Evolutionary conservation across 192 early-diverging fungal species (phyloP).

Genomic region (Umbelopsis isabellina): DNA sequence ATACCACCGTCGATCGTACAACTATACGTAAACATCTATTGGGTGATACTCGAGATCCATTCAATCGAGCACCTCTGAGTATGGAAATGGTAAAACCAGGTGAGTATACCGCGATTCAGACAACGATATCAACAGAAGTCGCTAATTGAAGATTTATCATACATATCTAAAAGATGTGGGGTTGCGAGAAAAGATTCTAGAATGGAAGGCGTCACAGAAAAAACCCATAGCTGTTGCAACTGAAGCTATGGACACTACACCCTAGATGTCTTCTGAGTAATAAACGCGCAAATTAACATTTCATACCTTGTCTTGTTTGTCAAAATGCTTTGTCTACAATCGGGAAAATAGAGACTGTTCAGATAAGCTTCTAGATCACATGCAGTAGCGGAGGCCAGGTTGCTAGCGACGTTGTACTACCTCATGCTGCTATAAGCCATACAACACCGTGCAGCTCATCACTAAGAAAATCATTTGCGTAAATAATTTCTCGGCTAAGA

Average conservation of each 20-base stretch:
- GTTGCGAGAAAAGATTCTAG: constrained; percentile 26
- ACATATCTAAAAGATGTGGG: constrained; percentile 15
- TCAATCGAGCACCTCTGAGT: constrained; percentile 86
- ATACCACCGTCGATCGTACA: constrained; percentile 79
- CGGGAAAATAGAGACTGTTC: too few species aligned
- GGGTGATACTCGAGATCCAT: constrained; percentile 89
- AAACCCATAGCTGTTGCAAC: not conserved
- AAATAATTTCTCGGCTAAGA: too few species aligned
- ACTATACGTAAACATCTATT: constrained; percentile 90
- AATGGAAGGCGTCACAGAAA: constrained; percentile 37
- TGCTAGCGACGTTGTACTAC: too few species aligned
- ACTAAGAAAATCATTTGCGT: too few species aligned
- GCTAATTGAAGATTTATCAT: not conserved
- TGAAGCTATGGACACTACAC: constrained; percentile 8
- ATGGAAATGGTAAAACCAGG: constrained; percentile 88
- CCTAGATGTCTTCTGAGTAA: not conserved
- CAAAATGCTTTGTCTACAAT: too few species aligned
- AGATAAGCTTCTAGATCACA: not conserved
- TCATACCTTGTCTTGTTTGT: too few species aligned
- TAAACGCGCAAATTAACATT: not conserved
- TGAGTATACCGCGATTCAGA: constrained; percentile 34
- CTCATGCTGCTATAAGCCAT: too few species aligned
- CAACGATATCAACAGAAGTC: not conserved
- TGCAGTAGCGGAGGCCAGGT: not conserved
- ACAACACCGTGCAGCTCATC: too few species aligned